A percentile compares a stretch with the other conserved stretches of the same genome.
Conservation (phyloP, 1,284 basidiomycete species). For the Lignosus rhinocerotis region DNA sequence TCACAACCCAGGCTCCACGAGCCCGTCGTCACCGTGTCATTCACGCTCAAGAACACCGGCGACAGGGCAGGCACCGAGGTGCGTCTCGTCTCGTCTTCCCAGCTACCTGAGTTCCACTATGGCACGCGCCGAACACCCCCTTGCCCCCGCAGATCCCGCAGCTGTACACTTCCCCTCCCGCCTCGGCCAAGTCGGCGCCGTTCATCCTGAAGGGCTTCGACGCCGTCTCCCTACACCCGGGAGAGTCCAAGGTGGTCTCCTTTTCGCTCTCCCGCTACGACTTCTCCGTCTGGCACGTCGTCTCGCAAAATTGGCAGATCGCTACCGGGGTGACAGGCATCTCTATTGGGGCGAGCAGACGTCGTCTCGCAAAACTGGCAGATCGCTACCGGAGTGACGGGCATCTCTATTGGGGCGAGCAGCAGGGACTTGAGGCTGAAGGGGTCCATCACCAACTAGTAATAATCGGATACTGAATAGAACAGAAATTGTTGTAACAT, state of each 20-base stretch:
- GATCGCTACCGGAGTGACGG: slow-evolving; percentile 27
- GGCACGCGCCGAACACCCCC: background rate
- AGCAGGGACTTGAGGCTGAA: slow-evolving; percentile 31
- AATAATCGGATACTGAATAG: background rate
- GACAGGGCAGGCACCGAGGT: slow-evolving; percentile 37
- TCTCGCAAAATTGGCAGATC: slow-evolving; percentile 31
- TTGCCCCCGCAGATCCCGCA: slow-evolving; percentile 52
- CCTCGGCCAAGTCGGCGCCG: slow-evolving; percentile 59
- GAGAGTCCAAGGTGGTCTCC: slow-evolving; percentile 45
- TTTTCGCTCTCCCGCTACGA: slow-evolving; percentile 67
- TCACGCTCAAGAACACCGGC: slow-evolving; percentile 39
- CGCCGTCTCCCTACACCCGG: slow-evolving; percentile 50
- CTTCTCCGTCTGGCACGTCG: slow-evolving; percentile 37
- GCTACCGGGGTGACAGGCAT: slow-evolving; percentile 27
- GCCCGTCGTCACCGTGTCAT: slow-evolving; percentile 33
- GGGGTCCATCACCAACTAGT: slow-evolving; percentile 35
- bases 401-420: slow-evolving; percentile 33
- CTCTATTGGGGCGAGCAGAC: slow-evolving; percentile 34
- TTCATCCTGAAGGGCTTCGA: slow-evolving; percentile 67
- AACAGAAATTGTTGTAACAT: background rate
- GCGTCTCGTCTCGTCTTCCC: slow-evolving; percentile 3
- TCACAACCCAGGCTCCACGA: slow-evolving; percentile 31
- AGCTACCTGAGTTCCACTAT: background rate
- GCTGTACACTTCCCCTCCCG: slow-evolving; percentile 62
- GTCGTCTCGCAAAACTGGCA: slow-evolving; percentile 31